Conservation (phyloP, 345 rosid species). For the Brassica nigra region DNA sequence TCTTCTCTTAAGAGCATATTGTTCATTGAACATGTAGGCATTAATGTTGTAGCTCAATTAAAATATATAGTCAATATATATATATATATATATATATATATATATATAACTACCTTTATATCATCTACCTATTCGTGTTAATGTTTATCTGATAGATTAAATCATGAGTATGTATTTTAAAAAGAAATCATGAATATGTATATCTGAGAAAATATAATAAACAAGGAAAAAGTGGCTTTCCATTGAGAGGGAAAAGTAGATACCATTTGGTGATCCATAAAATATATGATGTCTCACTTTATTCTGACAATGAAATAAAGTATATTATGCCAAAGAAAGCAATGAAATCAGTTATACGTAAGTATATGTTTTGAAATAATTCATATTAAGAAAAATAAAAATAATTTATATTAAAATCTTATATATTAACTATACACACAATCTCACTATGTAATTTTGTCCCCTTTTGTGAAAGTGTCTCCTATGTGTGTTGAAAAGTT, state of each 20-base stretch:
- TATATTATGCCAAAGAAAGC: not conserved
- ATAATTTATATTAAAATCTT: not conserved
- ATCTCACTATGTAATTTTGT: not conserved
- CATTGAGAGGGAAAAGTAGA: constrained; percentile 15
- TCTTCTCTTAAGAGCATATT: not conserved
- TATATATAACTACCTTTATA: not conserved
- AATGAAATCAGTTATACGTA: not conserved
- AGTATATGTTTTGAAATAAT: not conserved
- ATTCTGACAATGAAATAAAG: constrained; percentile 33
- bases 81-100: too few species aligned
- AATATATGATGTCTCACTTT: constrained; percentile 34
- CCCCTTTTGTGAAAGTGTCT: not conserved
- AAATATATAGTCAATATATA: not conserved
- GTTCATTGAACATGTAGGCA: not conserved
- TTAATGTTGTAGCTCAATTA: not conserved
- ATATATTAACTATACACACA: not conserved
- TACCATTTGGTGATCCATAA: constrained; percentile 6
- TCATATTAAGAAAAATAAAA: too few species aligned
- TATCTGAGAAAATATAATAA: not conserved
- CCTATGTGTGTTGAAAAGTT: not conserved
- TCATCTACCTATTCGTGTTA: not conserved
- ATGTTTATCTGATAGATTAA: constrained; percentile 12
- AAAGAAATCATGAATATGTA: not conserved
- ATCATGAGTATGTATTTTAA: not conserved
- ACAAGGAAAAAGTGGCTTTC: constrained; percentile 20